A percentile compares a stretch with the other conserved stretches of the same genome.
These are phyloP conservation scores for Jimgerdemannia flammicorona DNA, from an alignment of 192 early-diverging fungal genomes.

Conservation along the genomic window DNA sequence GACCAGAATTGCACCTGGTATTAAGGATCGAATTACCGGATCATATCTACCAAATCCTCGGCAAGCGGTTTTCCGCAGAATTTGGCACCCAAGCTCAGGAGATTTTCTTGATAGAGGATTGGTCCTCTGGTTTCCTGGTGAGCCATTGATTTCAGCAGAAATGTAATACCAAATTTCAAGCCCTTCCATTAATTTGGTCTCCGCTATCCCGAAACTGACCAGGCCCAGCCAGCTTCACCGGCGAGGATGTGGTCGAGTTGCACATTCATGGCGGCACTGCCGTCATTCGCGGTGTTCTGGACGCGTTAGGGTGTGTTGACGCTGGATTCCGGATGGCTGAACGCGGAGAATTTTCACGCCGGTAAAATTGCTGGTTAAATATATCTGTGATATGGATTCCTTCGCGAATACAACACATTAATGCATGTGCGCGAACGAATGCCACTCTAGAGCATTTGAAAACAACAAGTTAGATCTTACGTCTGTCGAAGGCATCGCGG, in stretches of 20 bases:
- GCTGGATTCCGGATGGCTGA: constrained; percentile 60
- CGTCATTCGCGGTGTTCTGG: constrained; percentile 53
- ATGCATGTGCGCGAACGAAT: neutral
- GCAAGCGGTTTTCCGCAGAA: constrained; percentile 35
- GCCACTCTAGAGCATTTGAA: constrained; percentile 56
- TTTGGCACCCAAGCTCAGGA: constrained; percentile 35
- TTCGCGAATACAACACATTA: neutral
- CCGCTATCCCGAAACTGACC: neutral
- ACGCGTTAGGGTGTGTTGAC: constrained; percentile 42
- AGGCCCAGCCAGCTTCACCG: constrained; percentile 68
- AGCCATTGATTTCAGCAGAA: neutral
- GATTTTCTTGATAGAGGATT: constrained; percentile 57
- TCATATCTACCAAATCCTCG: constrained; percentile 27
- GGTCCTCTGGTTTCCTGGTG: constrained; percentile 56
- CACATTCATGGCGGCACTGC: constrained; percentile 75
- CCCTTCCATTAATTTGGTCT: neutral
- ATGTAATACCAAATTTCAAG: neutral
- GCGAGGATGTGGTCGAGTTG: constrained; percentile 72
- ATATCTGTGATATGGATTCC: neutral
- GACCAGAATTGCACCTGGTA: neutral
- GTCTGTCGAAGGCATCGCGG: constrained; percentile 66
- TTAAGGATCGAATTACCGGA: neutral
- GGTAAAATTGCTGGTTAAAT: constrained; percentile 25
- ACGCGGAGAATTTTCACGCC: constrained; percentile 70
- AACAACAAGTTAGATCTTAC: constrained; percentile 73